Evolutionary conservation across 768 basidiomycete species (phyloP), one percentile per base, ranked within the genome.

Genomic region (Russula sp.): DNA sequence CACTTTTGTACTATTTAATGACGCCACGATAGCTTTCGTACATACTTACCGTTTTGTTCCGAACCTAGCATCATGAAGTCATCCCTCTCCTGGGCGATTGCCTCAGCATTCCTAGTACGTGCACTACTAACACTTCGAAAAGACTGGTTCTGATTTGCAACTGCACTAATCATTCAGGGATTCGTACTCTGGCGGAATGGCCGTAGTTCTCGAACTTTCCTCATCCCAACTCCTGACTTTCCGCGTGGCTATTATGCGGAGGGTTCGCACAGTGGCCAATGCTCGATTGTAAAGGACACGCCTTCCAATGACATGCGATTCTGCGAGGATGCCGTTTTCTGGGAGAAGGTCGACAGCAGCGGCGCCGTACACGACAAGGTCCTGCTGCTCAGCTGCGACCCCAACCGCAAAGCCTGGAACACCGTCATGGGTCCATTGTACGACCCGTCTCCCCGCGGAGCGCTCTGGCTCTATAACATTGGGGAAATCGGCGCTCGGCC

Each of bases 381-480:
- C 32, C 71, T 87, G 7, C 68, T 79, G 1, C 52, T 76, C 29
- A 72, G 72, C 29, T 87, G 85, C 65, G 85, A 87, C 68, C 75
- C 81, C 2, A 75, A 71, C 54, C 78, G 77, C 72, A 78, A 78
- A 63, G 70, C 76, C 32, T 90, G 88, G 88, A 90, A 90, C 69
- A 88, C 87, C 7, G 88, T 83, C 49, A 83, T 87, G 83, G 88
- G 88, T 0, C 88, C 88, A 7, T 69, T 90, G 52, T 70, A 64
- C 0, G 73, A 88, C 66, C 85, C 88, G 1, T 67, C 73, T 5
- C 81, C 83, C 5, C 78, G 71, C n/a, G 88, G 86, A 0, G 74
- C 77, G 3, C 73, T 90, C 25, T 90, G 87, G 81, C 50, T 87
- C 5, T 80, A 85, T 29, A 25, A 43, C 43, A 56, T 60, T 6